Percentiles rank a stretch among this genome's conserved stretches.
Evolutionary conservation across 805 yeast species (phyloP).

Genomic region (Ogataea trehalophila): DNA sequence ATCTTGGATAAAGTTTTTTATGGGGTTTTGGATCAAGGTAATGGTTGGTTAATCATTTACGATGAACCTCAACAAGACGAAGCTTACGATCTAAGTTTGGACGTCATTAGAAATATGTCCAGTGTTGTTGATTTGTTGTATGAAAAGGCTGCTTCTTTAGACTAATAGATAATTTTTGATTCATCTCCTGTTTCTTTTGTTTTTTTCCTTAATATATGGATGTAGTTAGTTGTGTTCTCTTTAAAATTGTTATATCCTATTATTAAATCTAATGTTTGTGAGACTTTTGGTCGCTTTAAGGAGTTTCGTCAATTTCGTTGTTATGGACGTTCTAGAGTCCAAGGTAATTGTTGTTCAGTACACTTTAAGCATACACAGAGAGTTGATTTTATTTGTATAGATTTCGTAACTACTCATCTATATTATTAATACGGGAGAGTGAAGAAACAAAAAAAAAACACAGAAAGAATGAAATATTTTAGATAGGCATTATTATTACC

Average conservation of each 20-base stretch:
- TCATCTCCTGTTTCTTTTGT: not conserved
- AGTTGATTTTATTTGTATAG: too few relatives aligned
- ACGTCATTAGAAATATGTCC: slow-evolving; percentile 81
- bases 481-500: not conserved
- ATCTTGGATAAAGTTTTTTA: slow-evolving; percentile 90
- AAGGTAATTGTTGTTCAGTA: too few relatives aligned
- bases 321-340: too few relatives aligned
- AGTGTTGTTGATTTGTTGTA: slow-evolving; percentile 84
- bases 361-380: too few relatives aligned
- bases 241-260: too few relatives aligned
- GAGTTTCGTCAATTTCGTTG: too few relatives aligned
- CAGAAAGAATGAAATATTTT: too few relatives aligned
- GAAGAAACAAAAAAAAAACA: too few relatives aligned
- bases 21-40: slow-evolving; percentile 97
- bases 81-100: slow-evolving; percentile 82
- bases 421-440: not conserved
- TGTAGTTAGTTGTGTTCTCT: too few relatives aligned
- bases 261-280: too few relatives aligned
- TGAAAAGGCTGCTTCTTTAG: slow-evolving; percentile 86
- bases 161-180: slow-evolving; percentile 33
- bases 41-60: slow-evolving; percentile 92
- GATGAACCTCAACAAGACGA: slow-evolving; percentile 87
- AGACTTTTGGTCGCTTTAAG: too few relatives aligned
- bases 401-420: too few relatives aligned
- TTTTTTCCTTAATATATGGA: not conserved